Conservation (phyloP, 108 stramenopile species). For the Pseudonitzschia multiseries region DNA sequence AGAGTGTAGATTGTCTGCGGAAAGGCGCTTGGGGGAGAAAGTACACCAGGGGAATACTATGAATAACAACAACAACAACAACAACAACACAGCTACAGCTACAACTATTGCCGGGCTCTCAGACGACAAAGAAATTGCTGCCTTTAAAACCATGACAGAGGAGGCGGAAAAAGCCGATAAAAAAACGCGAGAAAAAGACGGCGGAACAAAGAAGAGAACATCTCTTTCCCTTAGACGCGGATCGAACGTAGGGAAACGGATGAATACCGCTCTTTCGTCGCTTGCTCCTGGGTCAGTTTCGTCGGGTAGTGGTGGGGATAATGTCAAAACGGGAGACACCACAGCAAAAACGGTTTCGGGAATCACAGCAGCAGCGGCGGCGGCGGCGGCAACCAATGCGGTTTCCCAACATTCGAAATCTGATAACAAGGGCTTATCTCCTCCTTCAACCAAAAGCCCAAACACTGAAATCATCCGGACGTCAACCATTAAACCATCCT, state of each 20-base stretch:
- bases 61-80: background rate
- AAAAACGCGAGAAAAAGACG: constrained; percentile 24
- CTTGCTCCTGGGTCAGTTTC: constrained; percentile 36
- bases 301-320: background rate
- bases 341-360: background rate
- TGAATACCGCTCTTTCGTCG: constrained; percentile 71
- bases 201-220: constrained; percentile 31
- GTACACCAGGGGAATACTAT: background rate
- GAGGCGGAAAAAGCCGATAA: constrained; percentile 33
- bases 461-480: background rate
- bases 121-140: constrained; percentile 39
- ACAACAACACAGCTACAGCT: no score
- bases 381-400: background rate
- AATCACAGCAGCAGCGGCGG: no score
- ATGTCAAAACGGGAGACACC: background rate
- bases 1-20: constrained; percentile 31
- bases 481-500: background rate
- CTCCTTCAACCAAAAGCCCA: background rate
- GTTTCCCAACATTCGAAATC: background rate
- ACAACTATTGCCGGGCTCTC: background rate
- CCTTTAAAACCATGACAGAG: constrained; percentile 29
- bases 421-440: background rate
- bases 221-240: constrained; percentile 61
- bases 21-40: constrained; percentile 30
- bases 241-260: constrained; percentile 62